Percentiles rank a stretch among this genome's conserved stretches.
These are phyloP conservation scores for Juglanconis juglandina DNA, from an alignment of 2,329 filamentous ascomycete genomes.

Conservation along the genomic window DNA sequence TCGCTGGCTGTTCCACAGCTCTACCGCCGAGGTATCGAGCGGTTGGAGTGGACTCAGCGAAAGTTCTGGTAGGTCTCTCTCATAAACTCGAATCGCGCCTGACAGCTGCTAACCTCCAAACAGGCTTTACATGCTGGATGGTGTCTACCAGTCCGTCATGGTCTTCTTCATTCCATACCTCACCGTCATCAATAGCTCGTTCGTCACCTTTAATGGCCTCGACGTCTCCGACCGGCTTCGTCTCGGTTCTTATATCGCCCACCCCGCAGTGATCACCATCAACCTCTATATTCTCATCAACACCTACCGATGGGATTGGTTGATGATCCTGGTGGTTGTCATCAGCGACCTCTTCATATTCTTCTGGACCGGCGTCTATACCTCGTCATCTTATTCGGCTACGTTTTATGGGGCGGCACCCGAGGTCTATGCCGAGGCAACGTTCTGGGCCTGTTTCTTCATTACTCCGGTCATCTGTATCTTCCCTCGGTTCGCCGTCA, in stretches of 20 bases:
- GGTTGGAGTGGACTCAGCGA: constrained; percentile 88
- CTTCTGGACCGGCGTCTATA: constrained; percentile 92
- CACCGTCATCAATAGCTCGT: constrained; percentile 66
- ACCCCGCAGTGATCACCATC: constrained; percentile 80
- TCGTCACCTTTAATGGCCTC: constrained; percentile 68
- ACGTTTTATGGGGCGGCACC: constrained; percentile 72
- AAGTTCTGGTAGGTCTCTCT: constrained; percentile 81
- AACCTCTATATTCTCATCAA: constrained; percentile 95
- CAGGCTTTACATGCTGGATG: constrained; percentile 91
- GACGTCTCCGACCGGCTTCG: constrained; percentile 75
- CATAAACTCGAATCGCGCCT: neutral
- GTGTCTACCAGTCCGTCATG: constrained; percentile 89
- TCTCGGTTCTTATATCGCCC: constrained; percentile 83
- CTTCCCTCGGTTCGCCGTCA: constrained; percentile 81
- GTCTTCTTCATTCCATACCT: constrained; percentile 91
- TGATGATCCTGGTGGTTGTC: constrained; percentile 77
- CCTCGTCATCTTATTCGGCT: constrained; percentile 44
- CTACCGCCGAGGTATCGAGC: constrained; percentile 92
- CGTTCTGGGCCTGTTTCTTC: constrained; percentile 83
- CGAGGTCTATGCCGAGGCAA: constrained; percentile 75
- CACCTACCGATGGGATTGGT: constrained; percentile 97
- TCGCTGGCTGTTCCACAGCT: constrained; percentile 92
- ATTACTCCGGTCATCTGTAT: constrained; percentile 79
- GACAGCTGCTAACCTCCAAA: constrained; percentile 26
- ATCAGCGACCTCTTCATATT: constrained; percentile 87